phyloP scores from a whole-genome alignment of 352 stramenopile species.

The Globisporangium mamillatum region DNA sequence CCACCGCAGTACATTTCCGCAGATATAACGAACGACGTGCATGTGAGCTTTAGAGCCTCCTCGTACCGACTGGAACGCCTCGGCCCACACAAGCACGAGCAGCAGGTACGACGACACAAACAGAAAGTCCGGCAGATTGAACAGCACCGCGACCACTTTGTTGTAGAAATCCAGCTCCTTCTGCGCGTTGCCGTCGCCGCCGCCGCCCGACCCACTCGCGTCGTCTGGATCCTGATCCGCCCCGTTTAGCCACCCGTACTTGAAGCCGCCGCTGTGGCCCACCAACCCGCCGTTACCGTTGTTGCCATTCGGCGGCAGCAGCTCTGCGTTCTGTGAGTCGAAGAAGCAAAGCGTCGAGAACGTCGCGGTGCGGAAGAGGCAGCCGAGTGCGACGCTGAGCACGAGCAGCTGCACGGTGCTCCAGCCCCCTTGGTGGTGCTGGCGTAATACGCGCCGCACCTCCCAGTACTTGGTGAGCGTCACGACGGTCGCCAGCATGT shows the following conservation, averaged over 20 bases:
- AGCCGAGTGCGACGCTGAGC: slow-evolving; percentile 75
- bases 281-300: slow-evolving; percentile 18
- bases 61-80: slow-evolving; percentile 85
- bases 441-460: slow-evolving; percentile 63
- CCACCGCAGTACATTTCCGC: neutral
- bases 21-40: neutral
- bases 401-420: slow-evolving; percentile 84
- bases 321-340: slow-evolving; percentile 67
- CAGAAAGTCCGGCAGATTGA: slow-evolving; percentile 91
- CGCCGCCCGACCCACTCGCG: neutral
- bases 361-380: slow-evolving; percentile 82
- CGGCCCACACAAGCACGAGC: slow-evolving; percentile 89
- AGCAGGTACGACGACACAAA: slow-evolving; percentile 90
- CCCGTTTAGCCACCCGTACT: slow-evolving; percentile 14
- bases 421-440: slow-evolving; percentile 66
- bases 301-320: slow-evolving; percentile 22
- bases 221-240: neutral
- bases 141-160: slow-evolving; percentile 89
- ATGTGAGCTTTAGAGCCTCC: neutral
- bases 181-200: slow-evolving; percentile 28
- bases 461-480: slow-evolving; percentile 75
- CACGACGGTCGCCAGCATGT: slow-evolving; percentile 79
- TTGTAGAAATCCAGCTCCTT: slow-evolving; percentile 88
- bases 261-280: slow-evolving; percentile 14
- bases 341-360: slow-evolving; percentile 89